A percentile compares a stretch with the other conserved stretches of the same genome.
Evolutionary conservation across 768 basidiomycete species (phyloP).

Genomic region (Crepidotus variabilis): DNA sequence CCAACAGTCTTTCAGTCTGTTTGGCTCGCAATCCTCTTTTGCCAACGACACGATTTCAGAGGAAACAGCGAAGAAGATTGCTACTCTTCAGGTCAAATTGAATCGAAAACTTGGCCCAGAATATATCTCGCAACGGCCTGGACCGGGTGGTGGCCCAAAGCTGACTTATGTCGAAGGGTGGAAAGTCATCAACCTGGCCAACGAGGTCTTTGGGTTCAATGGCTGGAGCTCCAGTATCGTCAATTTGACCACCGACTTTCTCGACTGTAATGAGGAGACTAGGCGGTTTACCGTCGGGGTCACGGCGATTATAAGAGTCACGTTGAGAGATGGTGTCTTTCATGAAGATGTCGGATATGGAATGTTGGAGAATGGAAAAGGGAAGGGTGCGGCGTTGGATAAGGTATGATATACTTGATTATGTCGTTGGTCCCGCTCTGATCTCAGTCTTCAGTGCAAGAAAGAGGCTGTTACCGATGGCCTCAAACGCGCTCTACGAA

Average conservation of each 20-base stretch:
- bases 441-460: slow-evolving; percentile 67
- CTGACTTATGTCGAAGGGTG: slow-evolving; percentile 95
- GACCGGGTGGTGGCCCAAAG: slow-evolving; percentile 83
- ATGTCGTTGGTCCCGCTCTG: neutral
- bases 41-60: slow-evolving; percentile 44
- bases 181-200: slow-evolving; percentile 97
- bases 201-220: slow-evolving; percentile 98
- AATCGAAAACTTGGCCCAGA: slow-evolving; percentile 92
- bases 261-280: slow-evolving; percentile 71
- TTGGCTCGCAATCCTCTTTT: slow-evolving; percentile 15
- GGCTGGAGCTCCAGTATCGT: slow-evolving; percentile 88
- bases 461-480: slow-evolving; percentile 98
- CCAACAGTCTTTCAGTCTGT: slow-evolving; percentile 27
- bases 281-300: slow-evolving; percentile 68
- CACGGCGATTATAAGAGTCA: slow-evolving; percentile 83
- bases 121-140: slow-evolving; percentile 84
- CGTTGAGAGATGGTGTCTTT: slow-evolving; percentile 79
- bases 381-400: slow-evolving; percentile 83
- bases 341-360: slow-evolving; percentile 98
- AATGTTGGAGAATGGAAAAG: slow-evolving; percentile 76
- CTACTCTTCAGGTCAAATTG: slow-evolving; percentile 74
- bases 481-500: slow-evolving; percentile 84
- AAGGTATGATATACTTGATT: slow-evolving; percentile 56
- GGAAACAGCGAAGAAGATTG: slow-evolving; percentile 64
- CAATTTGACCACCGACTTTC: slow-evolving; percentile 70